Evolutionary conservation across 805 yeast genomes (phyloP).

Genomic region (Candida tibetensis): DNA sequence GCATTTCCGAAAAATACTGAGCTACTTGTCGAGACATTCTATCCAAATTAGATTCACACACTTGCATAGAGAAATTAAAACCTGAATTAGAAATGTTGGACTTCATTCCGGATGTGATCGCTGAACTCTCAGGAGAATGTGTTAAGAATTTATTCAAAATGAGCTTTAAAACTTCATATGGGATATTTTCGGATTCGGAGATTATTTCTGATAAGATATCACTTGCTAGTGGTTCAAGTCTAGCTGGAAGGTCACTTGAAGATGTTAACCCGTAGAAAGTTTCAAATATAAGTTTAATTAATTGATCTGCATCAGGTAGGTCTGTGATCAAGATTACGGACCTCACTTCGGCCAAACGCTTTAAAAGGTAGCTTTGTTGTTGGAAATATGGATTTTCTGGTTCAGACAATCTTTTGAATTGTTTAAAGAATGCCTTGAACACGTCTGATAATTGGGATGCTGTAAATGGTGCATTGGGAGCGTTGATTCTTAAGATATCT

Average conservation of each 20-base stretch:
- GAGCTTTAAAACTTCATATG: constrained; percentile 56
- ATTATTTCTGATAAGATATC: constrained; percentile 75
- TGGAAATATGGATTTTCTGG: constrained; percentile 57
- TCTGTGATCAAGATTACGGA: constrained; percentile 74
- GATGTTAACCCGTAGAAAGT: constrained; percentile 54
- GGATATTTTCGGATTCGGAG: constrained; percentile 65
- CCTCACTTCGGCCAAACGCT: constrained; percentile 70
- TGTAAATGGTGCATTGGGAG: constrained; percentile 88
- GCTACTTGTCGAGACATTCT: constrained; percentile 74
- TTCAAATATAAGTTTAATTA: constrained; percentile 57
- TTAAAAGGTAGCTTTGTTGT: constrained; percentile 63
- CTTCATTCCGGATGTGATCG: constrained; percentile 19
- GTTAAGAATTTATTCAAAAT: constrained; percentile 61
- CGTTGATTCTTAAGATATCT: constrained; percentile 72
- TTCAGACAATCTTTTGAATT: constrained; percentile 55
- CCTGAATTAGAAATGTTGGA: constrained; percentile 47
- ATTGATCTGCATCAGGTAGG: constrained; percentile 55
- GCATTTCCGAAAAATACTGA: constrained; percentile 72
- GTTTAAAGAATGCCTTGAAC: constrained; percentile 63
- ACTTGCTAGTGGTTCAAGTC: constrained; percentile 58
- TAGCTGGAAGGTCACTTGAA: constrained; percentile 44
- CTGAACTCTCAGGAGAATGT: constrained; percentile 12
- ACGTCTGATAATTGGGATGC: constrained; percentile 59
- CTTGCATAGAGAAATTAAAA: constrained; percentile 58
- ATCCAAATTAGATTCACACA: constrained; percentile 70